A percentile compares a stretch with the other conserved stretches of the same genome.
phyloP scores from a whole-genome alignment of 495 filamentous ascomycete species.

The Filosporella fistucella region DNA sequence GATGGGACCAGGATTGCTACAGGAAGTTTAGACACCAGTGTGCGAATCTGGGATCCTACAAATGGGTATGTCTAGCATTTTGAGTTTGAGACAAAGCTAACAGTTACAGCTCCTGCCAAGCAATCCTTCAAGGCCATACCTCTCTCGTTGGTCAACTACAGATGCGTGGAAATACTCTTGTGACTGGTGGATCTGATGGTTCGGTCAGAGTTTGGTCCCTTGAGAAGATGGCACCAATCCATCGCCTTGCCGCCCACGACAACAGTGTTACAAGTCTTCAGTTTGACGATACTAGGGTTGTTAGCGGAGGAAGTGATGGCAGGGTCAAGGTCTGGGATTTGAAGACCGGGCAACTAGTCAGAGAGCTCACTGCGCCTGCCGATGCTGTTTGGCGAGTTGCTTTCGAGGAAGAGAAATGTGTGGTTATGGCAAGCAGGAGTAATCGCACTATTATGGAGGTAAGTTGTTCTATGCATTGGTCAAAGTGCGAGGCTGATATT shows the following conservation, averaged over 20 bases:
- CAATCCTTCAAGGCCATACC: constrained; percentile 95
- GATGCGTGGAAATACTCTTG: constrained; percentile 88
- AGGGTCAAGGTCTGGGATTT: constrained; percentile 97
- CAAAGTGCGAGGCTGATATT: constrained; percentile 15
- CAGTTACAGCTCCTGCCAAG: constrained; percentile 37
- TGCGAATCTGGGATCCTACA: constrained; percentile 91
- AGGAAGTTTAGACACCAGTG: constrained; percentile 93
- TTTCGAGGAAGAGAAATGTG: constrained; percentile 96
- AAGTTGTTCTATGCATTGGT: constrained; percentile 24
- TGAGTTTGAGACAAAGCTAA: constrained; percentile 5
- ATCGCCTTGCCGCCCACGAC: constrained; percentile 94
- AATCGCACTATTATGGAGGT: constrained; percentile 96
- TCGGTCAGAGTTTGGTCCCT: constrained; percentile 95
- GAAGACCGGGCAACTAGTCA: constrained; percentile 81
- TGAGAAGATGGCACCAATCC: constrained; percentile 80
- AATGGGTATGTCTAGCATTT: constrained; percentile 59
- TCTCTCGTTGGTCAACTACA: constrained; percentile 96
- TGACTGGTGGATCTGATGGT: constrained; percentile 94
- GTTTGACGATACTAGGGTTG: constrained; percentile 91
- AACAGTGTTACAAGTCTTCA: constrained; percentile 97
- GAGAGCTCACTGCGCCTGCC: constrained; percentile 83
- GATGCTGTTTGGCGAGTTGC: constrained; percentile 97
- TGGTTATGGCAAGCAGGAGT: constrained; percentile 84
- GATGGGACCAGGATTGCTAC: constrained; percentile 93
- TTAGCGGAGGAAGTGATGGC: constrained; percentile 92